Conservation (phyloP, 805 yeast species). For the Zygosaccharomyces bailii region DNA sequence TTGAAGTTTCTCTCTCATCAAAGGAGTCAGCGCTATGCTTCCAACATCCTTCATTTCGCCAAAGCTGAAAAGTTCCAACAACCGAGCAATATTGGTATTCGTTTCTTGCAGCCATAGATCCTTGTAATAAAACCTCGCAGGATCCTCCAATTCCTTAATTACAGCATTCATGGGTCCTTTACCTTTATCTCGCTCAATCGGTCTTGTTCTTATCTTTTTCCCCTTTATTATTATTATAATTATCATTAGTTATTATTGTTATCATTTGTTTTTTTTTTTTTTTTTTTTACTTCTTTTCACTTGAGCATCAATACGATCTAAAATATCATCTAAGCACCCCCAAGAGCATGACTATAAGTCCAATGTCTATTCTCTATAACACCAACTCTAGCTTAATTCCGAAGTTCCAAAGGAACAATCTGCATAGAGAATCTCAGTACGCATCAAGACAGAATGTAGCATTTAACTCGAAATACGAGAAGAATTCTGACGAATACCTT, state of each 20-base stretch:
- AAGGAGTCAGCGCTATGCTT: constrained; percentile 9
- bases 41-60: constrained; percentile 24
- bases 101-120: constrained; percentile 24
- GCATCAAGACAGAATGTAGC: constrained; percentile 13
- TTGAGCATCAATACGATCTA: neutral
- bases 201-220: constrained; percentile 1
- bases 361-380: constrained; percentile 26
- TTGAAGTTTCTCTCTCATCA: constrained; percentile 24
- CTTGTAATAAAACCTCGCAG: constrained; percentile 25
- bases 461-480: constrained; percentile 19
- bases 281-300: too few relatives aligned
- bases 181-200: neutral
- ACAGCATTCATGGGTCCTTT: constrained; percentile 1
- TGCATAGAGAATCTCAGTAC: constrained; percentile 7
- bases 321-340: neutral
- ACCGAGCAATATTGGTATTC: neutral
- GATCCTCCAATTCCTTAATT: constrained; percentile 21
- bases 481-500: constrained; percentile 27
- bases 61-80: constrained; percentile 31
- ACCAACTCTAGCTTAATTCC: constrained; percentile 31
- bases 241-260: neutral
- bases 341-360: too few relatives aligned
- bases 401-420: constrained; percentile 26
- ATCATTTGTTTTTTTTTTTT: neutral
- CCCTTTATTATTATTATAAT: too few relatives aligned